phyloP scores from a whole-genome alignment of 1,139 yeast species.

The Arxiozyma bovina region DNA sequence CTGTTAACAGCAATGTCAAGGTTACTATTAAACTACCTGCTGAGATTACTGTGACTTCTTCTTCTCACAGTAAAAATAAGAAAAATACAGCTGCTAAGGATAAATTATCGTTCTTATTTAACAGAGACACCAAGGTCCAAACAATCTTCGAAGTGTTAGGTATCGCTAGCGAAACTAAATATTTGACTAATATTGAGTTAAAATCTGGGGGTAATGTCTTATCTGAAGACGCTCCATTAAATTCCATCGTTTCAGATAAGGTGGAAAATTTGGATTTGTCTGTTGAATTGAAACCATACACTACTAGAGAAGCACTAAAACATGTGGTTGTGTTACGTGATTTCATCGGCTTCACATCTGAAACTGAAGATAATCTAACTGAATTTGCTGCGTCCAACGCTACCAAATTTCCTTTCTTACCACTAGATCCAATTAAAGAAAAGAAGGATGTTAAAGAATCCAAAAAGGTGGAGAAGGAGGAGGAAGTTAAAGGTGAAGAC shows the following conservation, averaged over 20 bases:
- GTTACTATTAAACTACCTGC: constrained; percentile 15
- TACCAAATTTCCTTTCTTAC: constrained; percentile 23
- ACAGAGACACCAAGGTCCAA: constrained; percentile 23
- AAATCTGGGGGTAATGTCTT: constrained; percentile 15
- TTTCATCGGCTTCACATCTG: constrained; percentile 28
- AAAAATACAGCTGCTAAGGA: constrained; percentile 1
- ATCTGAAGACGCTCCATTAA: constrained; percentile 16
- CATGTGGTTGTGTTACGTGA: constrained; percentile 29
- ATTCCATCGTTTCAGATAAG: constrained; percentile 17
- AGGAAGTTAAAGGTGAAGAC: constrained; percentile 8
- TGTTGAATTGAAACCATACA: constrained; percentile 25
- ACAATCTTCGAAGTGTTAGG: constrained; percentile 22
- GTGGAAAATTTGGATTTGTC: constrained; percentile 16
- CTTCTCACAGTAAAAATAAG: constrained; percentile 9
- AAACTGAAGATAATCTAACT: constrained; percentile 26
- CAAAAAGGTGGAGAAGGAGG: constrained; percentile 10
- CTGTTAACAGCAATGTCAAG: constrained; percentile 8
- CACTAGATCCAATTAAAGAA: constrained; percentile 18
- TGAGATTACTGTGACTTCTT: constrained; percentile 5
- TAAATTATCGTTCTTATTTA: constrained; percentile 20
- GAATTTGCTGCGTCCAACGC: constrained; percentile 29
- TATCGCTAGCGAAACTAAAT: constrained; percentile 22
- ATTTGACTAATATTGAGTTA: constrained; percentile 23
- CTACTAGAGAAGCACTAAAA: constrained; percentile 26
- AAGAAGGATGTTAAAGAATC: constrained; percentile 12